Conservation (phyloP, 495 filamentous ascomycete species). For the Neurospora sp. region DNA sequence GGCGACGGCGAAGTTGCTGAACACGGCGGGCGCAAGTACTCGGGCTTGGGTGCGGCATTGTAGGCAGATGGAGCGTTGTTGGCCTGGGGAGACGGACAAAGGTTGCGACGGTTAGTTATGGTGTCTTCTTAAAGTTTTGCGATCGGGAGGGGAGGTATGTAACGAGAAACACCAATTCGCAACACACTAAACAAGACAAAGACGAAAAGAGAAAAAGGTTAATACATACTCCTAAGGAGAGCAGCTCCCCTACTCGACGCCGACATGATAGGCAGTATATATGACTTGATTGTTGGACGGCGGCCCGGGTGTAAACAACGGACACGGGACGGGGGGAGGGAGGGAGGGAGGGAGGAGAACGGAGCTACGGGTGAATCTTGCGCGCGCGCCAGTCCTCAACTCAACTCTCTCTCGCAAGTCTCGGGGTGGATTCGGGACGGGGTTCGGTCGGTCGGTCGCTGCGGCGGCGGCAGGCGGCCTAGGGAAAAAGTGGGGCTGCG, state of each 20-base stretch:
- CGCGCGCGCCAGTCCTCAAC: background rate
- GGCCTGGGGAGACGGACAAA: background rate
- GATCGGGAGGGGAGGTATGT: slow-evolving; percentile 15
- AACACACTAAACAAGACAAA: background rate
- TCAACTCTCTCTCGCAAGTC: background rate
- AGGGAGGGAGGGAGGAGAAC: background rate
- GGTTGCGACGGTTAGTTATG: background rate
- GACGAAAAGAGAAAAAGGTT: background rate
- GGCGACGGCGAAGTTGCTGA: slow-evolving; percentile 5
- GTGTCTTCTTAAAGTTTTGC: slow-evolving; percentile 4
- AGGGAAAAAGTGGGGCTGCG: too few species aligned
- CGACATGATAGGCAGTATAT: slow-evolving; percentile 31
- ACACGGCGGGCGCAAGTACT: background rate
- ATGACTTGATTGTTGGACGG: slow-evolving; percentile 1
- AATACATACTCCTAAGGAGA: slow-evolving; percentile 31
- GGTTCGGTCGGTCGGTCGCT: background rate
- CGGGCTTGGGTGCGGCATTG: background rate
- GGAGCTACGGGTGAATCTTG: background rate
- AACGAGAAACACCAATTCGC: background rate
- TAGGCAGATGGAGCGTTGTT: background rate
- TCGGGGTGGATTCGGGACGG: background rate
- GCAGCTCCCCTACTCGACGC: slow-evolving; percentile 40
- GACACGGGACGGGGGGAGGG: background rate
- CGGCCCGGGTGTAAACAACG: background rate
- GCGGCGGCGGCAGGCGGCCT: background rate